These are phyloP conservation scores for Lachnellula subtilissima DNA, from an alignment of 2,329 filamentous ascomycete species.

Conservation along the genomic window DNA sequence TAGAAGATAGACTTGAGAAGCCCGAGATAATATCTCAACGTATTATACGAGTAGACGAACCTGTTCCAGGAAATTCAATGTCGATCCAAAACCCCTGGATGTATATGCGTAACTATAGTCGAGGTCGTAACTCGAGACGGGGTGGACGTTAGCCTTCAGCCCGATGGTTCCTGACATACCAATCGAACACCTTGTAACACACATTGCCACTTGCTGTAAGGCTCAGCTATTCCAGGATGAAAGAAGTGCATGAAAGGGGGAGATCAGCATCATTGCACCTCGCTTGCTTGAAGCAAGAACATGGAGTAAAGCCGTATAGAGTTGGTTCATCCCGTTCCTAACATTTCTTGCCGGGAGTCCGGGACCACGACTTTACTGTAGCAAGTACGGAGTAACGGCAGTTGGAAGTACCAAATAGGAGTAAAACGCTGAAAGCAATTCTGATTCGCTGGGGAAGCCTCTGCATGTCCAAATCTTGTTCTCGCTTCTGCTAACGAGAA, in stretches of 20 bases:
- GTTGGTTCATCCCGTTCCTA: slow-evolving; percentile 1
- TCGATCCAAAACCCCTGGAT: slow-evolving; percentile 12
- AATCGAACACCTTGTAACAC: slow-evolving; percentile 5
- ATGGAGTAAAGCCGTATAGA: slow-evolving; percentile 2
- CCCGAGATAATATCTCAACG: not conserved
- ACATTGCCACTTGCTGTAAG: slow-evolving; percentile 10
- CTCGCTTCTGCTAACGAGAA: not conserved
- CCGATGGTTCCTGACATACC: slow-evolving; percentile 14
- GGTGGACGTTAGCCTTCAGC: not conserved
- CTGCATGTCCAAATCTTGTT: not conserved
- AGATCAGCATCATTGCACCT: slow-evolving; percentile 12
- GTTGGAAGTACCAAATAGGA: too few species aligned
- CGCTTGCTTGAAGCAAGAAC: slow-evolving; percentile 10
- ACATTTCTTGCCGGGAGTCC: not conserved
- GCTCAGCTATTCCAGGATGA: slow-evolving; percentile 17
- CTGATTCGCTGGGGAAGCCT: not conserved
- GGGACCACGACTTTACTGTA: not conserved
- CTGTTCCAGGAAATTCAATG: slow-evolving; percentile 9
- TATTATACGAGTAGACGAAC: not conserved
- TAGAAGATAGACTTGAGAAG: not conserved
- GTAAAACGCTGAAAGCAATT: not conserved
- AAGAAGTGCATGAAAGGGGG: slow-evolving; percentile 2
- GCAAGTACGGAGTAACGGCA: not conserved
- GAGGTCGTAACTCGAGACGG: not conserved
- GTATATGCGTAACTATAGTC: slow-evolving; percentile 9